phyloP scores from a whole-genome alignment of 2,329 filamentous ascomycete species.

The Nigrograna mackinnonii region DNA sequence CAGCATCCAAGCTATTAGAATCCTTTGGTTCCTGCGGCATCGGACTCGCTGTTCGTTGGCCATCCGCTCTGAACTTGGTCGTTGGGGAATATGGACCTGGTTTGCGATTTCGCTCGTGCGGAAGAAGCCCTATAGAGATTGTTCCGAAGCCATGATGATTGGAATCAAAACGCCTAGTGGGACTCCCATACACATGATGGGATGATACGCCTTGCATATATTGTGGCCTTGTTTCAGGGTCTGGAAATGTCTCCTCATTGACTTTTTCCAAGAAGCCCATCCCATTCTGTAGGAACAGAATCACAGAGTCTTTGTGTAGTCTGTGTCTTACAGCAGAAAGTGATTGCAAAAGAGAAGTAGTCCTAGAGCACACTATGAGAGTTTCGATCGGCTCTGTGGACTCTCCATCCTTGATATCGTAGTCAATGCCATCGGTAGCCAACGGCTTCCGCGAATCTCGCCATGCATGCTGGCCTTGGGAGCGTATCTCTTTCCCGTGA shows the following conservation, averaged over 20 bases:
- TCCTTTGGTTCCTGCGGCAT: constrained; percentile 9
- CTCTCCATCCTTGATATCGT: constrained; percentile 19
- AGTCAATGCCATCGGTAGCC: background rate
- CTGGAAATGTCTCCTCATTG: constrained; percentile 70
- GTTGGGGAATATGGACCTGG: constrained; percentile 27
- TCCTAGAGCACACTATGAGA: constrained; percentile 79
- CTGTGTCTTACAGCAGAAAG: constrained; percentile 68
- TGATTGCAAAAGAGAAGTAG: constrained; percentile 67
- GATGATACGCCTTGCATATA: constrained; percentile 74
- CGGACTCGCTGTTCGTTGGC: background rate
- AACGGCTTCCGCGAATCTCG: too few relatives aligned
- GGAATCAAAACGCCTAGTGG: constrained; percentile 54
- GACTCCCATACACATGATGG: constrained; percentile 56
- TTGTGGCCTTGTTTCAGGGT: constrained; percentile 67
- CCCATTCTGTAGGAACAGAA: constrained; percentile 79
- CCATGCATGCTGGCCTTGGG: constrained; percentile 7
- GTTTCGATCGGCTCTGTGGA: constrained; percentile 63
- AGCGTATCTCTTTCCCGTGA: constrained; percentile 39
- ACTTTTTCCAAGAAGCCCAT: constrained; percentile 83
- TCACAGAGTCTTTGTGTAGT: constrained; percentile 68
- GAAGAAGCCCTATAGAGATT: constrained; percentile 58
- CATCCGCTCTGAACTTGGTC: constrained; percentile 10
- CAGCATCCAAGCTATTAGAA: constrained; percentile 17
- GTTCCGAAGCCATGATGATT: constrained; percentile 63
- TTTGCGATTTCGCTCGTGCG: constrained; percentile 38